These are phyloP conservation scores for Coniella vitis DNA, from an alignment of 2,329 filamentous ascomycete genomes.

Conservation along the genomic window DNA sequence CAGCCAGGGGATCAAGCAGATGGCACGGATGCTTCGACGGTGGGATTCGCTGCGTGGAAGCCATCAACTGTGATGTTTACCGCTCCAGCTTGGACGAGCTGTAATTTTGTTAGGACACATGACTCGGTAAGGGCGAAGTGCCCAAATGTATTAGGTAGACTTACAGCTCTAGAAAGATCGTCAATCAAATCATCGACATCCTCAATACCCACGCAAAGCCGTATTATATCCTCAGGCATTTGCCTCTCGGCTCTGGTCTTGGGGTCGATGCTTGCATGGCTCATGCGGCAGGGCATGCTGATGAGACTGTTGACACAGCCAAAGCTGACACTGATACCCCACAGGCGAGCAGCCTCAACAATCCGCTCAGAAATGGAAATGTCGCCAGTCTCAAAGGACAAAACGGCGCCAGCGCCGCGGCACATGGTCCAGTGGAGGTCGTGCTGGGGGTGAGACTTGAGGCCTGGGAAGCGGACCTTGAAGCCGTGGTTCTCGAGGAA, in stretches of 20 bases:
- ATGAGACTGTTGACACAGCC: slow-evolving; percentile 98
- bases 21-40: slow-evolving; percentile 35
- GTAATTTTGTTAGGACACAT: slow-evolving; percentile 3
- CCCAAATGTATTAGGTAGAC: slow-evolving; percentile 32
- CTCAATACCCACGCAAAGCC: slow-evolving; percentile 93
- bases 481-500: slow-evolving; percentile 91
- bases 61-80: slow-evolving; percentile 80
- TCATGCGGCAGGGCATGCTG: slow-evolving; percentile 99
- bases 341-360: slow-evolving; percentile 85
- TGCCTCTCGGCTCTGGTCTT: slow-evolving; percentile 84
- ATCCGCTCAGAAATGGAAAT: slow-evolving; percentile 79
- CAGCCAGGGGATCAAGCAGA: not conserved
- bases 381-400: slow-evolving; percentile 94
- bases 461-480: slow-evolving; percentile 87
- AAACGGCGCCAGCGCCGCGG: slow-evolving; percentile 84
- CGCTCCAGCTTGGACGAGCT: slow-evolving; percentile 91
- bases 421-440: slow-evolving; percentile 94
- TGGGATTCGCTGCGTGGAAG: slow-evolving; percentile 53
- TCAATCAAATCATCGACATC: slow-evolving; percentile 88
- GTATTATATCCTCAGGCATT: slow-evolving; percentile 94
- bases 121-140: not conserved
- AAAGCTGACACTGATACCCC: slow-evolving; percentile 95
- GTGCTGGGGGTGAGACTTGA: slow-evolving; percentile 94
- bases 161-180: slow-evolving; percentile 82
- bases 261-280: slow-evolving; percentile 94